Base-by-base conservation (phyloP, 1,284 basidiomycete species). In the Cutaneotrichosporon spelunceum region DNA sequence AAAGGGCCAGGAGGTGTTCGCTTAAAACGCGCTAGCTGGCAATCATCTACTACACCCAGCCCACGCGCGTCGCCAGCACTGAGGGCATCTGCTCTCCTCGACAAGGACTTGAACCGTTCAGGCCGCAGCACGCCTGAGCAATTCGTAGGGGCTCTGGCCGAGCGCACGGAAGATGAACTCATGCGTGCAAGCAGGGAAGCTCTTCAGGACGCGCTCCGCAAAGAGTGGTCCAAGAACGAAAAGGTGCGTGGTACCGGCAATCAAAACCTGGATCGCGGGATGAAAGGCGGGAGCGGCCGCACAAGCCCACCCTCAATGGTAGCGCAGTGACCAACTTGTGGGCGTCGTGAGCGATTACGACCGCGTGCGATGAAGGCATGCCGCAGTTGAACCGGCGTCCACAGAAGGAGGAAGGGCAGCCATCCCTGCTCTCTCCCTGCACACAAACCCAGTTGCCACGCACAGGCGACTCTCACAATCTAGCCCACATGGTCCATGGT, bases 171-270 rank as follows among this genome's bases (percentile, higher is more conserved):
- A 52, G 71, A 72, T 19, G 70, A 72, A 48, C 57, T 76, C 6
- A 56, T 29, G 3, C 30, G 64, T 26, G 73, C 73, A 1, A 64
- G 68, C 26, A 60, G 68, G 27, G 66, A 71, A 14, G 71, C 66
- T 11, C 58, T 78, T 49, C 68, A 69, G 59, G 44, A 57, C 21
- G 71, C 71, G 0, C 60, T 78, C 44, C 66, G 64, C 30, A 65
- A 62, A 16, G 69, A 72, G 56, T 78, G 76, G 75, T 48, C 62
- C 8, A 55, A 63, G 16, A 56, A 65, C n/a, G 76, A 77, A 47
- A 61, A 66, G 66, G 76, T 77, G 56, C 21, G 71, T 69, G 23
- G 45, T 26, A 47, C 4, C 45, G 23, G 45, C 23, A 14, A 16
- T 26, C 23, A 26, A 9, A 42, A 19, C 39, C 39, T 13, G 45